phyloP scores from a whole-genome alignment of 2,329 filamentous ascomycete genomes.

The Ilyonectria sp. region DNA sequence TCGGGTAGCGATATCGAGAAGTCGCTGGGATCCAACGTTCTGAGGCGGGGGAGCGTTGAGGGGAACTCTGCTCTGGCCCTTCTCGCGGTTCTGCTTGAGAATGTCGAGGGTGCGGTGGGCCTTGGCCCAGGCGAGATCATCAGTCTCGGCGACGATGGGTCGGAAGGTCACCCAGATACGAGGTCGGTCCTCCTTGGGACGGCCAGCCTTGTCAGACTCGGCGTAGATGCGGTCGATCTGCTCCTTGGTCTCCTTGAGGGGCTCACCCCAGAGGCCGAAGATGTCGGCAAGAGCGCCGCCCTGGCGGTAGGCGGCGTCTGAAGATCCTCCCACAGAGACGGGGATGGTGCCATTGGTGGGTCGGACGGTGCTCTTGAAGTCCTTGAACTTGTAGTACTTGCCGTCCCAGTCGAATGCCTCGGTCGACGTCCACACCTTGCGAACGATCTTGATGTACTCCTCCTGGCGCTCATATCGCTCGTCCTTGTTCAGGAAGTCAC shows the following conservation, averaged over 20 bases:
- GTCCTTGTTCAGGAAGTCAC: constrained; percentile 71
- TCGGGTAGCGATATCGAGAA: constrained; percentile 69
- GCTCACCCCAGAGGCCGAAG: constrained; percentile 76
- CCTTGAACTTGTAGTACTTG: constrained; percentile 72
- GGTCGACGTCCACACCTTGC: constrained; percentile 69
- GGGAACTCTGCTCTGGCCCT: constrained; percentile 50
- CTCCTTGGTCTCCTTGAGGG: constrained; percentile 74
- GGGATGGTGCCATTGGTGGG: constrained; percentile 69
- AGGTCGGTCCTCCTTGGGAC: constrained; percentile 63
- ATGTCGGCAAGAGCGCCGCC: constrained; percentile 73
- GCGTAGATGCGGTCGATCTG: constrained; percentile 74
- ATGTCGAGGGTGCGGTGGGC: constrained; percentile 69
- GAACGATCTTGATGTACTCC: constrained; percentile 74
- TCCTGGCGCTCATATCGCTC: constrained; percentile 71
- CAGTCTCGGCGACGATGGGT: constrained; percentile 73
- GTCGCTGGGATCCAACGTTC: constrained; percentile 71
- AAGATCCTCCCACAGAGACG: constrained; percentile 73
- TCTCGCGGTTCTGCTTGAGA: constrained; percentile 60
- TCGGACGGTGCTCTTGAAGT: constrained; percentile 68
- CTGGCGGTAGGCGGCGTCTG: constrained; percentile 71
- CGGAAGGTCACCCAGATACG: constrained; percentile 77
- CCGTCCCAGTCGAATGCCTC: constrained; percentile 75
- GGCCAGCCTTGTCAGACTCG: constrained; percentile 70
- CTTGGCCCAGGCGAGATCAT: constrained; percentile 74
- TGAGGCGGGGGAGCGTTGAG: constrained; percentile 57